Evolutionary conservation across 306 rosid species (phyloP), one percentile per base, ranked within the genome.

Genomic region (Malus orientalis): DNA sequence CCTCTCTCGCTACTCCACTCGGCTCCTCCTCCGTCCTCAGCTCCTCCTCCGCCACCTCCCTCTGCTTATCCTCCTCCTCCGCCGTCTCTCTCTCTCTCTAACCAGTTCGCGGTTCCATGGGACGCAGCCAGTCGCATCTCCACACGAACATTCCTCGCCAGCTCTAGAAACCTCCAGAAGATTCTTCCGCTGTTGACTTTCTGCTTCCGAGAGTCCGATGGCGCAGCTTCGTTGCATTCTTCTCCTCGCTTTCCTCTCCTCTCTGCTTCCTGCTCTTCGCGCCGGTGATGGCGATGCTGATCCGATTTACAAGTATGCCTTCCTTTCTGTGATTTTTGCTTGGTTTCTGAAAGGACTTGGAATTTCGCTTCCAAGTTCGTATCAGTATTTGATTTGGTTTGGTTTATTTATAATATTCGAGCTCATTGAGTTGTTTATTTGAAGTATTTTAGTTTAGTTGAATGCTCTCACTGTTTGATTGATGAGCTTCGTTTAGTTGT

Each of bases 271-370:
- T 55, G 75, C 72, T 73, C 73, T 87, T 51, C 38, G 70, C 82
- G 97, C 96, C 27, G 81, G 86, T 71, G 81, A 88, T 59, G 98
- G 98, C 16, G 97, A 90, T 65, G 78, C 90, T 59, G 98, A 93
- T 91, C 97, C 91, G 53, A 67, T 89, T 80, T 93, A 89, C 93
- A 84, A 61, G 98, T 90, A 74, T 79, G 69, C 42, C 23, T 66
- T 22, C 62, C 27, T 25, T 14, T 62, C 53, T 19, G 36, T 53
- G 19, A 23, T 8, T 0, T 58, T 22, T 27, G 45, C 22, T 78
- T 30, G 4, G 11, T 18, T 54, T 4, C 57, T 25, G 11, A 5
- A 25, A 30, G 6, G 9, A 32, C 36, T 3, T 64, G 36, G 1
- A 22, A 7, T 32, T 78, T 78, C 42, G 44, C 70, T 40, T 42